A percentile compares a stretch with the other conserved stretches of the same genome.
phyloP scores from a whole-genome alignment of 2,329 filamentous ascomycete species.

The Ascochyta fabae region DNA sequence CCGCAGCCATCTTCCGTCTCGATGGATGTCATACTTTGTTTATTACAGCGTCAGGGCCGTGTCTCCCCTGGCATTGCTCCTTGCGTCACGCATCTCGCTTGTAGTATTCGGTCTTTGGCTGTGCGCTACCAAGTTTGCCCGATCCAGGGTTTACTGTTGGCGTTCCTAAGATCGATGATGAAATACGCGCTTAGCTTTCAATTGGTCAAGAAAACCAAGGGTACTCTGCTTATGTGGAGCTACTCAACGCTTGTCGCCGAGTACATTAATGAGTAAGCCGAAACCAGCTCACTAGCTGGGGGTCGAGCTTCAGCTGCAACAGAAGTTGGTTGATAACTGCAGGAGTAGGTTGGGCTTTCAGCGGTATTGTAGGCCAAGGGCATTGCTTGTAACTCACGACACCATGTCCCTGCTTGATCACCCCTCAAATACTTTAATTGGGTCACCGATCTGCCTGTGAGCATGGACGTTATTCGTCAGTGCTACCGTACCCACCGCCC shows the following conservation, averaged over 20 bases:
- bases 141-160: constrained; percentile 7
- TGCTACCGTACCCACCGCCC: neutral
- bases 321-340: neutral
- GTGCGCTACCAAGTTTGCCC: neutral
- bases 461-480: neutral
- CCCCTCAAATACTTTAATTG: neutral
- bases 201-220: constrained; percentile 2
- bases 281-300: neutral
- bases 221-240: neutral
- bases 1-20: neutral
- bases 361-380: neutral
- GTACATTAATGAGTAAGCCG: neutral
- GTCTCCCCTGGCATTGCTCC: neutral
- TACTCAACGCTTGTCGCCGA: neutral
- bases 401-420: neutral
- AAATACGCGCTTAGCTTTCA: neutral
- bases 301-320: neutral
- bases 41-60: neutral
- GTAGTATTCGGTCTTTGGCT: neutral
- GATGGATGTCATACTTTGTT: neutral
- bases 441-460: neutral
- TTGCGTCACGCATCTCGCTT: neutral
- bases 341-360: neutral
- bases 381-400: neutral
- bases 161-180: constrained; percentile 21